Evolutionary conservation across 495 filamentous ascomycete species (phyloP).

Genomic region (Xylaria curta): DNA sequence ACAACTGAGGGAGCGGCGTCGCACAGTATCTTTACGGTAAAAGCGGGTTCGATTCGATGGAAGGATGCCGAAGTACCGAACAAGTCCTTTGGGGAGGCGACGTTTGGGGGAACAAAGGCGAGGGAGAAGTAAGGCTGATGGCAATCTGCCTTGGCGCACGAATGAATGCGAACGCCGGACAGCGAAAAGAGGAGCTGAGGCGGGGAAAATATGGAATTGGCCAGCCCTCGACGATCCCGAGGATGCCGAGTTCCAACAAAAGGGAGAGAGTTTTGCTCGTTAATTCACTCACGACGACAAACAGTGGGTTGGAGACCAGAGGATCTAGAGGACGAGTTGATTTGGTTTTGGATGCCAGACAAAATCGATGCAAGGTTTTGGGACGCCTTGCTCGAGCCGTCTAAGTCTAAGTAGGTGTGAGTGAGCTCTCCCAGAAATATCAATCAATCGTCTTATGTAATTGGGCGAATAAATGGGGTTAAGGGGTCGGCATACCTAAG

Average conservation of each 20-base stretch:
- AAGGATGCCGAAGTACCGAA: conserved; percentile 20
- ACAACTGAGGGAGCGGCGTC: neutral
- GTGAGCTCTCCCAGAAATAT: neutral
- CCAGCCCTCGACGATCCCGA: conserved; percentile 19
- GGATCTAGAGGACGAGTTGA: neutral
- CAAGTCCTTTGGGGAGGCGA: neutral
- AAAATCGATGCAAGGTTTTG: neutral
- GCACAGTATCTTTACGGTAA: conserved; percentile 4
- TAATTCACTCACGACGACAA: neutral
- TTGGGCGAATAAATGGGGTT: neutral
- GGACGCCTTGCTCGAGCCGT: neutral
- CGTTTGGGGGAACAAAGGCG: neutral
- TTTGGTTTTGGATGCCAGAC: neutral
- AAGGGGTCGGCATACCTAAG: neutral
- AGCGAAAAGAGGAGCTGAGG: conserved; percentile 1
- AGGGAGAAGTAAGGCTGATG: conserved; percentile 5
- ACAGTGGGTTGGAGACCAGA: neutral
- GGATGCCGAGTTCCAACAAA: conserved; percentile 6
- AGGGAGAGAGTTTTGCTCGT: neutral
- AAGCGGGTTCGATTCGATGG: conserved; percentile 15
- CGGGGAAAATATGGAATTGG: neutral
- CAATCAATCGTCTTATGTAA: conserved; percentile 12
- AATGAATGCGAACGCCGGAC: neutral
- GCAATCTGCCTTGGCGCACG: conserved; percentile 17
- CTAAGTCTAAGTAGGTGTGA: neutral